Conservation (phyloP, 2,329 filamentous ascomycete species). For the Fusarium sp. region DNA sequence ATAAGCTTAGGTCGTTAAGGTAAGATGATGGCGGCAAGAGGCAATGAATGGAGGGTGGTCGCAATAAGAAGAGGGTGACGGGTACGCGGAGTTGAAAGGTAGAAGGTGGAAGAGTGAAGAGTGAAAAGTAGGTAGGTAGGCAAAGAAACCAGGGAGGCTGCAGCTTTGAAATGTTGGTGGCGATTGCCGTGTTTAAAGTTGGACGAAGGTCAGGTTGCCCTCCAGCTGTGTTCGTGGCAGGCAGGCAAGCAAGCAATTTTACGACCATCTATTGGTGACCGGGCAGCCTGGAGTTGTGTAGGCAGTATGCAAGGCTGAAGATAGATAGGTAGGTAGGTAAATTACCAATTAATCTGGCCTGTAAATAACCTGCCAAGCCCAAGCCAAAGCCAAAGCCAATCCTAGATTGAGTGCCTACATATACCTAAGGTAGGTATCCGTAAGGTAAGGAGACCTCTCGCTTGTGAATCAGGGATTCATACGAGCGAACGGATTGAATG, state of each 20-base stretch:
- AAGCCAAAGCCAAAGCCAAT: neutral
- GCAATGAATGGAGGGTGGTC: slow-evolving; percentile 14
- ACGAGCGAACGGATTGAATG: slow-evolving; percentile 26
- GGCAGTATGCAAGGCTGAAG: slow-evolving; percentile 36
- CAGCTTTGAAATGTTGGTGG: slow-evolving; percentile 20
- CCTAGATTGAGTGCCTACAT: slow-evolving; percentile 2
- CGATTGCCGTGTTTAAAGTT: slow-evolving; percentile 23
- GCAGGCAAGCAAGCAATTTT: slow-evolving; percentile 2
- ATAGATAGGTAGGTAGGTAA: slow-evolving; percentile 4
- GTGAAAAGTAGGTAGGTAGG: neutral
- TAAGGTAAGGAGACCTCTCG: slow-evolving; percentile 34
- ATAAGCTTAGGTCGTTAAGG: slow-evolving; percentile 39
- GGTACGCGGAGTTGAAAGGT: slow-evolving; percentile 5
- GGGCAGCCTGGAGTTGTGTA: slow-evolving; percentile 9
- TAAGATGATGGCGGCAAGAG: slow-evolving; percentile 14
- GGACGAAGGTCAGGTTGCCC: neutral
- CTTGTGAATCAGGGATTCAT: slow-evolving; percentile 35
- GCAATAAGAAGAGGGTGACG: slow-evolving; percentile 10
- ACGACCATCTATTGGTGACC: slow-evolving; percentile 30
- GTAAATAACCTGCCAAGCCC: slow-evolving; percentile 14
- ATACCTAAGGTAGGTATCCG: neutral
- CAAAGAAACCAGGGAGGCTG: neutral
- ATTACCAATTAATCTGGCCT: slow-evolving; percentile 17
- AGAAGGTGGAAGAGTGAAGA: neutral
- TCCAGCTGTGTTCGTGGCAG: slow-evolving; percentile 4